Evolutionary conservation across 139 green algal genomes (phyloP), one percentile per base, ranked within the genome.

Genomic region (Tetradesmus obliquus): DNA sequence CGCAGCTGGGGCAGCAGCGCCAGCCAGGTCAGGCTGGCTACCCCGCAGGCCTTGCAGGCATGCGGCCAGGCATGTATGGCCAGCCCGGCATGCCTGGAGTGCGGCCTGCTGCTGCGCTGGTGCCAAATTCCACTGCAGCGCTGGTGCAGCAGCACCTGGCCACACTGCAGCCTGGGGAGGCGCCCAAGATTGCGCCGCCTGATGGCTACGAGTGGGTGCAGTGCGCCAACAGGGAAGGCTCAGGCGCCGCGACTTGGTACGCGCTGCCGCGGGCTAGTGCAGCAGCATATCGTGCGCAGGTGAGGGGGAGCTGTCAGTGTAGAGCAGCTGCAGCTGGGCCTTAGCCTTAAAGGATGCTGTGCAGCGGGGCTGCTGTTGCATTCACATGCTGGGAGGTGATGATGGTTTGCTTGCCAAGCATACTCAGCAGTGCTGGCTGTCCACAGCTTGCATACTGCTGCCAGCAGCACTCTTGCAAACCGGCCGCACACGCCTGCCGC

Each of bases 121-220:
- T 19, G 53, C 20, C 57, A 22, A 55, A 76, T 19, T 76, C 66
- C 17, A n/a, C 17, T 7, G n/a, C 84, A 13, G 58, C 58, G 17
- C 24, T 57, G 7, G 13, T 24, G n/a, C 24, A 58, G 57, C 45
- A 82, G 45, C 85, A 89, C 62, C 13, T 89, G 66, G 32, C 51
- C 45, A 45, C 3, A 5, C 8, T 90, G 51, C 54, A 71, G 86
- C 66, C 71, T 7, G 71, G 71, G 15, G 86, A 90, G 53, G 58
- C 53, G 12, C 86, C 86, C 5, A 53, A 62, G 22, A 5, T 84
- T 2, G 66, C 79, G 19, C 51, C 82, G 66, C 86, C 86, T 15
- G 71, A 69, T 19, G 54, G 58, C 24, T 72, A 66, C 66, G 86
- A 90, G 71, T 90, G 86, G 86, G 53, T 90, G 71, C 86, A 74